phyloP scores from a whole-genome alignment of 208 protist species.

The Angomonas desouzai region DNA sequence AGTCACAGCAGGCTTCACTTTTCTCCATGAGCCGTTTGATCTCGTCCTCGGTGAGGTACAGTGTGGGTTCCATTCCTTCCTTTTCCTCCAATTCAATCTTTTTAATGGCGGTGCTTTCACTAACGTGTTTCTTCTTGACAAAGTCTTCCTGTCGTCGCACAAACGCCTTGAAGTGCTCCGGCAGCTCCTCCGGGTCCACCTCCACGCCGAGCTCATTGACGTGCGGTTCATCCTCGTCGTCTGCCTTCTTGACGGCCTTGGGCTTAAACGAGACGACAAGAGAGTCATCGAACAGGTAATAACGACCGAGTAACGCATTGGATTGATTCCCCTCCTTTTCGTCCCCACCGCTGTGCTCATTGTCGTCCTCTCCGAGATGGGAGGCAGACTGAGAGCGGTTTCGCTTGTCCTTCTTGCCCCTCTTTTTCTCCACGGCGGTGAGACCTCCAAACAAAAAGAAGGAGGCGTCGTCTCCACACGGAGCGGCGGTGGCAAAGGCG shows the following conservation, averaged over 20 bases:
- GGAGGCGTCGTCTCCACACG: conserved; percentile 75
- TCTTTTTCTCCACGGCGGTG: conserved; percentile 24
- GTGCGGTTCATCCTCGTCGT: conserved; percentile 22
- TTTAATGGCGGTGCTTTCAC: conserved; percentile 28
- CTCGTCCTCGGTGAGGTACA: conserved; percentile 75
- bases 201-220: conserved; percentile 63
- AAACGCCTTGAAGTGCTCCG: conserved; percentile 76
- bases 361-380: too few species aligned
- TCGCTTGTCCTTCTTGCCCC: conserved; percentile 11
- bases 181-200: conserved; percentile 62
- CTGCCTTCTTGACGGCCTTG: conserved; percentile 19
- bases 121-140: conserved; percentile 70
- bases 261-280: conserved; percentile 61
- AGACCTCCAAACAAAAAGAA: conserved; percentile 77
- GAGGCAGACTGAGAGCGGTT: conserved; percentile 6
- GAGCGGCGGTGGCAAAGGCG: conserved; percentile 44
- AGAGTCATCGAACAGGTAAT: conserved; percentile 53
- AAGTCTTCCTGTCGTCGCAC: conserved; percentile 86
- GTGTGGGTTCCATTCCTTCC: conserved; percentile 72
- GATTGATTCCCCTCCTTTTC: conserved; percentile 4
- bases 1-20: conserved; percentile 58
- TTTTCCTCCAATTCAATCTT: conserved; percentile 66
- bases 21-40: conserved; percentile 59
- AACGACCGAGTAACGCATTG: conserved; percentile 20
- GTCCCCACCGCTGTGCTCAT: conserved; percentile 6